phyloP scores from a whole-genome alignment of 129 eudicot species.

The Flaveria linearis region DNA sequence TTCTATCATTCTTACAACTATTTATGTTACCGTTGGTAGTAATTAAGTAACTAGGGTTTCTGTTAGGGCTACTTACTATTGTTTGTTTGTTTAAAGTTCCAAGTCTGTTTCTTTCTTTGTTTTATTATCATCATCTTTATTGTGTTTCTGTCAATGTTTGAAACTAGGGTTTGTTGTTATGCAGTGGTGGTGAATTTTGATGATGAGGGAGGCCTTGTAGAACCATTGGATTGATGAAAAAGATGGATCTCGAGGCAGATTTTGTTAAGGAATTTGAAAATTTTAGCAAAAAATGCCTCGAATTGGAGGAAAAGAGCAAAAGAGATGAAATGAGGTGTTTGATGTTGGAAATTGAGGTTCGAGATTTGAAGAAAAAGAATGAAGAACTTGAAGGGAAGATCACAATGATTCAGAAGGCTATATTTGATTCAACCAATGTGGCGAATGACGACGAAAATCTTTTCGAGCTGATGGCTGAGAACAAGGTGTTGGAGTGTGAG shows the following conservation, averaged over 20 bases:
- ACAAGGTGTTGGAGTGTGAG: constrained; percentile 60
- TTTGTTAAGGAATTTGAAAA: constrained; percentile 30
- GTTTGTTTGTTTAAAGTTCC: background rate
- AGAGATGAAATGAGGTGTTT: constrained; percentile 34
- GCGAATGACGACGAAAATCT: constrained; percentile 31
- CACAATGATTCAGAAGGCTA: constrained; percentile 10
- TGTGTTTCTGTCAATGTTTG: background rate
- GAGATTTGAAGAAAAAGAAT: constrained; percentile 43
- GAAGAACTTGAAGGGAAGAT: constrained; percentile 40
- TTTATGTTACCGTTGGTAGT: background rate
- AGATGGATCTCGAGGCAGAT: constrained; percentile 21
- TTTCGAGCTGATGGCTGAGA: constrained; percentile 50
- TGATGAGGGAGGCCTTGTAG: background rate
- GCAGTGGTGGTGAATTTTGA: background rate
- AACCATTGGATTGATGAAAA: constrained; percentile 1
- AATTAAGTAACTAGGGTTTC: background rate
- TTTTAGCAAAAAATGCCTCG: constrained; percentile 30
- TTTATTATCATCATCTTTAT: too few relatives aligned
- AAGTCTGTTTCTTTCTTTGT: background rate
- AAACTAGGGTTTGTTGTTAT: constrained; percentile 24
- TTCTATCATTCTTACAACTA: background rate
- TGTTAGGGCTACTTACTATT: constrained; percentile 7
- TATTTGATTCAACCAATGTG: constrained; percentile 25
- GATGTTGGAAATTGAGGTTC: constrained; percentile 42
- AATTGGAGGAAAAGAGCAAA: constrained; percentile 38